Evolutionary conservation across 805 yeast species (phyloP).

Genomic region (Nakazawaea ernobii): DNA sequence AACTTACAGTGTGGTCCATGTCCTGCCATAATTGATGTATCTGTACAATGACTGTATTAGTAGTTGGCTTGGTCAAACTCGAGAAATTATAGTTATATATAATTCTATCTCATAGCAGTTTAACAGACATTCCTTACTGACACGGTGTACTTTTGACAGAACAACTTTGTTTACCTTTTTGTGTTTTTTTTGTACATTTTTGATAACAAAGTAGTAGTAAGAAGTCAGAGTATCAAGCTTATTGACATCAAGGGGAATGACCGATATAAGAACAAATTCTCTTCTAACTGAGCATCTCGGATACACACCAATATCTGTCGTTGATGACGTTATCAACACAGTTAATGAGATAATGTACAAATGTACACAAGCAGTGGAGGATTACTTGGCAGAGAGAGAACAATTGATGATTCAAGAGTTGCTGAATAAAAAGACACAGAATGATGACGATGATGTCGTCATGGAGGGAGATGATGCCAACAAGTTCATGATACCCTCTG

Average conservation of each 20-base stretch:
- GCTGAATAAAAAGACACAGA: slow-evolving; percentile 13
- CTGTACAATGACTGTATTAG: too few relatives aligned
- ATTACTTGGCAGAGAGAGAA: slow-evolving; percentile 41
- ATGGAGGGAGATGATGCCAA: slow-evolving; percentile 18
- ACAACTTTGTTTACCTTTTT: too few relatives aligned
- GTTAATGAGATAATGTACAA: slow-evolving; percentile 80
- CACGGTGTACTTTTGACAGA: too few relatives aligned
- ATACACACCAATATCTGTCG: slow-evolving; percentile 72
- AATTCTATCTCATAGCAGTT: too few relatives aligned
- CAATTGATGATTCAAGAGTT: slow-evolving; percentile 21
- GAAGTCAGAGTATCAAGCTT: too few relatives aligned
- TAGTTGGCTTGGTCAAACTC: too few relatives aligned
- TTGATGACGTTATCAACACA: slow-evolving; percentile 85
- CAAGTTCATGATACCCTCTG: slow-evolving; percentile 17
- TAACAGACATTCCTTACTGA: too few relatives aligned
- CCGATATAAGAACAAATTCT: slow-evolving; percentile 34
- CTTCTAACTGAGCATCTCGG: slow-evolving; percentile 82
- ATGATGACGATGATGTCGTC: slow-evolving; percentile 23
- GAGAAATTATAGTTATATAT: too few relatives aligned
- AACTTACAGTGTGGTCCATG: slow-evolving; percentile 9
- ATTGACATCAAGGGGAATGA: slow-evolving; percentile 11
- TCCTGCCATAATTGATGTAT: slow-evolving; percentile 3
- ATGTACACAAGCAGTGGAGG: slow-evolving; percentile 75
- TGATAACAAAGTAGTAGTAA: neutral
- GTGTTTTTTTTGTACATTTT: neutral